Base-by-base conservation (phyloP, 2,329 filamentous ascomycete species). In the Cladosporium sp. region DNA sequence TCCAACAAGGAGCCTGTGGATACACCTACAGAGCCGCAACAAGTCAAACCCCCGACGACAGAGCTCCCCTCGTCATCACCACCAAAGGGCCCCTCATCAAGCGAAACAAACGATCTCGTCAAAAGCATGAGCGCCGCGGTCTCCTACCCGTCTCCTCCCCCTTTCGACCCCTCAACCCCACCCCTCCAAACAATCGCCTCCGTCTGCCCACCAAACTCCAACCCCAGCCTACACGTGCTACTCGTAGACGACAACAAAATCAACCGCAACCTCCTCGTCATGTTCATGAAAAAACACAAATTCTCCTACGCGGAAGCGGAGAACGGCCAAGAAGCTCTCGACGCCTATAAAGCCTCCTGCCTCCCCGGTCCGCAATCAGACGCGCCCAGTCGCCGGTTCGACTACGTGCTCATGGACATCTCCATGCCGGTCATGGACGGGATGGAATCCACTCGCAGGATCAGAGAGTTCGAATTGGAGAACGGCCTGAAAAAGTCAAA, bases 261-360 rank as follows among this genome's bases (percentile, higher is more conserved):
- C 42, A 63, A 62, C 35, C 51, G 55, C 3, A 47, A 56, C 16
- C 46, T 57, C 5, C 48, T 55, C 1, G 51, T 49, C 5, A 57
- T 52, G 39, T 57, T 53, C 35, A 48, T 48, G 45, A 48, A 48
- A 7, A 48, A 48, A 11, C 45, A 48, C 36, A 40, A 39, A 12
- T 48, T 18, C 25, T 32, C 36, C 2, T 48, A 48, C 29, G 27
- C 7, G 7, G 45, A 48, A 25, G 76, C 75, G 1, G 62, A 61
- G 16, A 69, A 78, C 54, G 77, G 76, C 3, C 65, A 71, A 1
- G 69, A 77, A 57, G 77, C 76, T 2, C 69, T 78, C 0, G 63
- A 74, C 7, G 63, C 62, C 22, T 74, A 73, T 50, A 67, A 71
- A 38, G 42, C 58, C 60, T 3, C 52, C 57, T 2, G 62, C 62